Base-by-base conservation (phyloP, 495 filamentous ascomycete species). In the Cladorrhinum samala region DNA sequence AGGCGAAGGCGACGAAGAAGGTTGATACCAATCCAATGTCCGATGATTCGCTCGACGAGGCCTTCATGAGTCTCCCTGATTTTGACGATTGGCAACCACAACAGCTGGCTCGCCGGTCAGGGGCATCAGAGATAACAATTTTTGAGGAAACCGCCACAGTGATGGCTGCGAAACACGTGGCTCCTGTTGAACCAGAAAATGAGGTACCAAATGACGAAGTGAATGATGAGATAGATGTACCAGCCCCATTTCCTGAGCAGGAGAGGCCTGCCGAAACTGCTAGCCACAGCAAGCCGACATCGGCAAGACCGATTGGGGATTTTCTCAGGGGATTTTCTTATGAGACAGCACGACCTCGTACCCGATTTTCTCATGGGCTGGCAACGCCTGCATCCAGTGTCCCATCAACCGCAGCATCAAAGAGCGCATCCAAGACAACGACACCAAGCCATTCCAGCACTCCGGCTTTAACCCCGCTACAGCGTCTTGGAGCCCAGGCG, bases 31-130 rank as follows among this genome's bases (percentile, higher is more conserved):
- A 72, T 24, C 41, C 72, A 13, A 68, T 73, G 67, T 77, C 73
- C 2, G 73, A 77, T 48, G 72, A 75, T 48, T 75, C 72, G 0
- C 59, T 76, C 50, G 72, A 74, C 14, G 75, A 76, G 40, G 72
- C 64, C 0, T 58, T 77, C 40, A 63, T 59, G 20, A 68, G 63
- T 18, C 61, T 77, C 16, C 72, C 73, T 1, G 73, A 76, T 27
- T 47, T 69, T 3, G 58, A 57, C 13, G 61, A 37, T 1, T 33
- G 44, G 49, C 49, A 39, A 7, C n/a, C 43, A 7, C 18, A 40
- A 30, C 47, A 49, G 21, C 44, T 37, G 3, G 52, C 16, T 24
- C 67, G 60, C 61, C 51, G 46, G 17, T 13, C 56, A 9, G 49
- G 50, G 27, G 27, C 27, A 41, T n/a, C 39, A 6, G 52, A 53